phyloP scores from a whole-genome alignment of 2,329 filamentous ascomycete genomes.

The Hymenoscyphus salicellus region DNA sequence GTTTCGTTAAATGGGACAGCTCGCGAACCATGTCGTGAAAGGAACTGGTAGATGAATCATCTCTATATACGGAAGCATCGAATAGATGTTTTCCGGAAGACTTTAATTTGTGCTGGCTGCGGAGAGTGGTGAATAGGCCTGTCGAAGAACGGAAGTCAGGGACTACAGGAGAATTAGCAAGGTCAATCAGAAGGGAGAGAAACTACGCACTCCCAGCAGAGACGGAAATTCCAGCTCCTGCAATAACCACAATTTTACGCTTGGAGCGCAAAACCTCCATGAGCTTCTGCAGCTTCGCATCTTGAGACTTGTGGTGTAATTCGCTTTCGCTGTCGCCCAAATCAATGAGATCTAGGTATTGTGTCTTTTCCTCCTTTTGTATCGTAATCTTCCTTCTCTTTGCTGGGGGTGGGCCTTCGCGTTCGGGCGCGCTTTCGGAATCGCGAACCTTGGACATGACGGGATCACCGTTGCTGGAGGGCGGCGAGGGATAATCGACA shows the following conservation, averaged over 20 bases:
- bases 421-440: conserved; percentile 19
- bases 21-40: conserved; percentile 97
- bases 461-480: conserved; percentile 25
- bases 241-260: conserved; percentile 95
- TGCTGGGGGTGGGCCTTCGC: conserved; percentile 63
- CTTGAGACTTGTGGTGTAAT: conserved; percentile 53
- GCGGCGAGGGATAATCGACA: conserved; percentile 33
- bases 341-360: conserved; percentile 68
- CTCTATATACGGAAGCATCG: conserved; percentile 95
- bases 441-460: conserved; percentile 23
- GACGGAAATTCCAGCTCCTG: conserved; percentile 94
- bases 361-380: conserved; percentile 71
- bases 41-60: conserved; percentile 79
- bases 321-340: conserved; percentile 45
- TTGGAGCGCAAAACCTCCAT: conserved; percentile 76
- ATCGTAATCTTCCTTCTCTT: conserved; percentile 69
- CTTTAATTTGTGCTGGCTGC: conserved; percentile 85
- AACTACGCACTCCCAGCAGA: conserved; percentile 77
- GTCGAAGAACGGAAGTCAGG: conserved; percentile 93
- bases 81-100: conserved; percentile 93
- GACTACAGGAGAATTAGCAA: conserved; percentile 49
- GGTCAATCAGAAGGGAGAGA: conserved; percentile 13
- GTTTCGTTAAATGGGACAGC: conserved; percentile 73
- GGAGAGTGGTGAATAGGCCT: conserved; percentile 82
- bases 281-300: conserved; percentile 64